Percentiles rank a stretch among this genome's conserved stretches.
Evolutionary conservation across 148 eudicot genomes (phyloP).

Genomic region (Cornus florida): DNA sequence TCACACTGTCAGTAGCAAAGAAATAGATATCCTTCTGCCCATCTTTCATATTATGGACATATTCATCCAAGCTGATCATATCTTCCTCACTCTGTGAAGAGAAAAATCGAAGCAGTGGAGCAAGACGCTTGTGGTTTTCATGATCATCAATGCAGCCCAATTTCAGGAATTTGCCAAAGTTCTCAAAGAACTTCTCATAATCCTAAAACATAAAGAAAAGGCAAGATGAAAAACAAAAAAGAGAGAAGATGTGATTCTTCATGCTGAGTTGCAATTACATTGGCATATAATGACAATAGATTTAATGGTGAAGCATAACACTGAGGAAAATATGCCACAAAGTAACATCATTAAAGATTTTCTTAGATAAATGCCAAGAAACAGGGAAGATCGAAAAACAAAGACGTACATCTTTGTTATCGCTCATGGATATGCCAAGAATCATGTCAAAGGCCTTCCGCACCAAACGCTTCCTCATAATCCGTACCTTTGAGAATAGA

Average conservation of each 20-base stretch:
- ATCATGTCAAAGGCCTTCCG: constrained; percentile 98
- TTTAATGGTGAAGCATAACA: neutral
- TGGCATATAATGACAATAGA: neutral
- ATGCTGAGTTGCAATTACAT: neutral
- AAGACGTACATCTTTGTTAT: constrained; percentile 68
- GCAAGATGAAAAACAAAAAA: constrained; percentile 1
- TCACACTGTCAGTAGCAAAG: constrained; percentile 86
- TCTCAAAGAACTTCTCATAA: constrained; percentile 89
- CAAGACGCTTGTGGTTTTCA: constrained; percentile 90
- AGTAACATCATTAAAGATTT: neutral
- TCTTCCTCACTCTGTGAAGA: constrained; percentile 88
- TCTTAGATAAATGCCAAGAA: constrained; percentile 1
- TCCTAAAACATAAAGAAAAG: constrained; percentile 45
- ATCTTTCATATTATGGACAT: constrained; percentile 88
- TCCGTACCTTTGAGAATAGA: constrained; percentile 58
- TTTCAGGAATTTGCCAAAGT: constrained; percentile 89
- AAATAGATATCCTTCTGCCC: constrained; percentile 90
- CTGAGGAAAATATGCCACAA: neutral
- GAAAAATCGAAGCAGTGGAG: constrained; percentile 86
- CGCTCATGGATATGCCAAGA: constrained; percentile 87
- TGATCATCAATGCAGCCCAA: constrained; percentile 93
- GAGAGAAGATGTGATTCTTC: neutral
- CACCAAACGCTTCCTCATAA: constrained; percentile 89
- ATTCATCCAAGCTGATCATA: constrained; percentile 93
- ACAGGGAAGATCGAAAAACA: neutral